Percentiles rank a stretch among this genome's conserved stretches.
These are phyloP conservation scores for Phyllosticta citriasiana DNA, from an alignment of 2,329 filamentous ascomycete genomes.

Conservation along the genomic window DNA sequence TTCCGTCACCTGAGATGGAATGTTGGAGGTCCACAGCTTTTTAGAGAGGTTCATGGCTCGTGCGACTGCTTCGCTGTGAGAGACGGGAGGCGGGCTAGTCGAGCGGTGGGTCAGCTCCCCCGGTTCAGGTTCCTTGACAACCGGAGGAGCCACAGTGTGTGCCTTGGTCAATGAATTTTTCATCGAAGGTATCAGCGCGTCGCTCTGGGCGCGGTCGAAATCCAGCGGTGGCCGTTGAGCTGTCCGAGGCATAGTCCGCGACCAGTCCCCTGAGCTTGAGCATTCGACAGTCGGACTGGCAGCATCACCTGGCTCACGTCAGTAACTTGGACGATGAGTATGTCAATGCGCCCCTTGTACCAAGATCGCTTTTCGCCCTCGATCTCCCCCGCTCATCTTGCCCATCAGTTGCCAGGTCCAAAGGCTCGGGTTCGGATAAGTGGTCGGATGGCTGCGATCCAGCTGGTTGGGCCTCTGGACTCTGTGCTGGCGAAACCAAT, in stretches of 20 bases:
- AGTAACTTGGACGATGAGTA: background rate
- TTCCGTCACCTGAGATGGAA: conserved; percentile 85
- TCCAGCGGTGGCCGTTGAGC: conserved; percentile 32
- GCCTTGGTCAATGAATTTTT: conserved; percentile 28
- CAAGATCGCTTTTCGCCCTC: conserved; percentile 38
- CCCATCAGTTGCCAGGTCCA: conserved; percentile 50
- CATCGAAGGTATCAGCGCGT: conserved; percentile 41
- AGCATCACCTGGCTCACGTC: conserved; percentile 5
- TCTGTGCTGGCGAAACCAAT: conserved; percentile 78
- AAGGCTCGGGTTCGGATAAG: conserved; percentile 59
- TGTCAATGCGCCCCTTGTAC: conserved; percentile 25
- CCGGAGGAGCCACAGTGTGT: conserved; percentile 13
- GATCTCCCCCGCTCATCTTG: conserved; percentile 5
- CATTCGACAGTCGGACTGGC: conserved; percentile 17
- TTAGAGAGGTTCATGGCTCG: conserved; percentile 77
- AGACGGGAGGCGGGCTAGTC: conserved; percentile 65
- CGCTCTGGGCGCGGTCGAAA: conserved; percentile 17
- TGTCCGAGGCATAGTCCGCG: conserved; percentile 31
- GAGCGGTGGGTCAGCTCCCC: conserved; percentile 40
- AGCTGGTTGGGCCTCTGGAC: conserved; percentile 55
- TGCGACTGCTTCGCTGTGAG: conserved; percentile 65
- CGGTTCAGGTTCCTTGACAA: conserved; percentile 21
- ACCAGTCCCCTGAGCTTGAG: conserved; percentile 27
- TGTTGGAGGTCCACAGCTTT: conserved; percentile 81
- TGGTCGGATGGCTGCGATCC: conserved; percentile 34